Conservation (phyloP, 345 rosid genomes). For the Noccaea bulbosa region DNA sequence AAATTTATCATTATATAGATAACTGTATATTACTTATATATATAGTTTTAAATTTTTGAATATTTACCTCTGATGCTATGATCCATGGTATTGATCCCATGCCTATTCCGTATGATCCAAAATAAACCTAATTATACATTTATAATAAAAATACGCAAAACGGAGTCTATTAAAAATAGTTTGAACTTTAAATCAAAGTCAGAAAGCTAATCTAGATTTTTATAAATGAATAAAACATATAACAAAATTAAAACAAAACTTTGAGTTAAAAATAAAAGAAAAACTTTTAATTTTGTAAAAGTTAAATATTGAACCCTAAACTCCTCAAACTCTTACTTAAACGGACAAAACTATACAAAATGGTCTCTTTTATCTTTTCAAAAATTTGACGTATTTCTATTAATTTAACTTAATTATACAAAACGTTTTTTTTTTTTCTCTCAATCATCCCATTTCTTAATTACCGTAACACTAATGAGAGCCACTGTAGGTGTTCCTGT, state of each 20-base stretch:
- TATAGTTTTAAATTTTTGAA: neutral
- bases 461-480: constrained; percentile 43
- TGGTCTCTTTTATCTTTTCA: too few relatives aligned
- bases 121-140: constrained; percentile 32
- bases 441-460: too few relatives aligned
- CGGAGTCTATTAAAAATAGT: neutral
- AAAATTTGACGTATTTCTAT: too few relatives aligned
- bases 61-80: constrained; percentile 50
- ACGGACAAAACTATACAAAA: too few relatives aligned
- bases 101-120: constrained; percentile 52
- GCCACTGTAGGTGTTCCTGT: constrained; percentile 38
- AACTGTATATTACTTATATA: neutral
- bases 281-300: neutral
- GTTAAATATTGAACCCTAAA: neutral
- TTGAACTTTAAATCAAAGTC: too few relatives aligned
- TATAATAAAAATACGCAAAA: neutral
- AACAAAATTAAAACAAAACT: neutral
- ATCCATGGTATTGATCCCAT: constrained; percentile 58
- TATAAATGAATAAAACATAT: too few relatives aligned
- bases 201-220: too few relatives aligned
- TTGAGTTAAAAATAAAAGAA: neutral
- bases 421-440: too few relatives aligned
- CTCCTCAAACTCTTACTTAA: neutral
- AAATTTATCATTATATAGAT: neutral
- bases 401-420: too few relatives aligned